Conservation (phyloP, 179 eudicot genomes). For the Nepenthes alata region DNA sequence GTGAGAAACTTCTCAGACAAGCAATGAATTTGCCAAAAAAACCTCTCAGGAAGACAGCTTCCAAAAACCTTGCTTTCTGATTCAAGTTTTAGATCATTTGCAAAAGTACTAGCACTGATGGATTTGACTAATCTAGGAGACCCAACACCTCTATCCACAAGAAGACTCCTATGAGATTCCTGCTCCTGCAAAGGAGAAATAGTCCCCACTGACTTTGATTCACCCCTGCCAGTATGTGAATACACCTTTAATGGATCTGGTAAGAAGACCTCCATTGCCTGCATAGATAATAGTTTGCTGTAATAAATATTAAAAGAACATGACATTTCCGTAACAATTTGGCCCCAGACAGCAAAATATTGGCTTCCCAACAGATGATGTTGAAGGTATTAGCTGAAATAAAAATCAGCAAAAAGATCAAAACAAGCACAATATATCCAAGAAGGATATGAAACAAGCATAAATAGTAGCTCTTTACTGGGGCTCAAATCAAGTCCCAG, state of each 20-base stretch:
- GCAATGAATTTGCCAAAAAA: background rate
- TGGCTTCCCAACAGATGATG: background rate
- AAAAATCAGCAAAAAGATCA: background rate
- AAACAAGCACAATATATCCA: background rate
- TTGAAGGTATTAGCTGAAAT: background rate
- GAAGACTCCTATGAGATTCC: slow-evolving; percentile 62
- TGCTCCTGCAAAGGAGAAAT: slow-evolving; percentile 49
- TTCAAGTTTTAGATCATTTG: slow-evolving; percentile 39
- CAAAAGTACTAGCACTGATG: slow-evolving; percentile 36
- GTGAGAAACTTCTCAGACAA: background rate
- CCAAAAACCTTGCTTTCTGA: slow-evolving; percentile 61
- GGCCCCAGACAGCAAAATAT: background rate
- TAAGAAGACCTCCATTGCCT: slow-evolving; percentile 53
- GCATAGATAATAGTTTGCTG: slow-evolving; percentile 12
- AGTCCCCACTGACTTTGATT: slow-evolving; percentile 53
- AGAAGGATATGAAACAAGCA: no score
- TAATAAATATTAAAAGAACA: background rate
- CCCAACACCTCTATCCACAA: slow-evolving; percentile 96
- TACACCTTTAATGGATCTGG: slow-evolving; percentile 40
- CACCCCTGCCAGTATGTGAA: slow-evolving; percentile 34
- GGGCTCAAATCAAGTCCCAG: no score
- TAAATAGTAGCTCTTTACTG: no score
- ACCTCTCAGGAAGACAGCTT: background rate
- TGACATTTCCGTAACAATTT: no score
- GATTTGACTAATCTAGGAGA: slow-evolving; percentile 82